Evolutionary conservation across 2,329 filamentous ascomycete genomes (phyloP), one percentile per base, ranked within the genome.

Genomic region (Penicillium sp.): DNA sequence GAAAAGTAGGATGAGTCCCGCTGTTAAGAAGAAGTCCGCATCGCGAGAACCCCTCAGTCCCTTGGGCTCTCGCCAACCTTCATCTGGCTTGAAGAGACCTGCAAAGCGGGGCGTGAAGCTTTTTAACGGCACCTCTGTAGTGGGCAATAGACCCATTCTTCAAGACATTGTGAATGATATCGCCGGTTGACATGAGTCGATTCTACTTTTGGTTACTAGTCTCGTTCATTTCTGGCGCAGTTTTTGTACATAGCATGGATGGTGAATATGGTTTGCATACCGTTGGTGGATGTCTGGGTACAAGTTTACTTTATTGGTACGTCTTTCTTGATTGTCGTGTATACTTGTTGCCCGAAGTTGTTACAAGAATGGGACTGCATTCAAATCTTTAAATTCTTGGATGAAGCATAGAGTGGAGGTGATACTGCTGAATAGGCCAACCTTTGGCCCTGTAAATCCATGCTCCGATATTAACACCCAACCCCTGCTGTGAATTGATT

Each of bases 141-240:
- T 92, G 67, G 88, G 86, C 61, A 87, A 85, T 38, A 87, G 88
- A 70, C 86, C 88, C 38, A 84, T 96, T 59, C 82, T 93, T 72
- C 86, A 86, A 73, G 90, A 94, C 81, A 88, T 97, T 66, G 82
- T 93, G 69, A 92, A 95, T 78, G 91, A 93, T 58, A 64, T 80
- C 67, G 63, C 73, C 62, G 76, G 73, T n/a, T 54, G n/a, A 28
- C 15, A 24, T 49, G 33, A 33, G n/a, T 37, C 19, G 37, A n/a
- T 13, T 44, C 5, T 33, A 24, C 19, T 30, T 56, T 44, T 22
- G 5, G 24, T 8, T n/a, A 33, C 19, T 13, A 22, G 33, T n/a
- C 22, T 35, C n/a, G 7, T 53, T 15, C 35, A 38, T n/a, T 38
- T 37, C 12, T 24, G 13, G 30, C 19, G n/a, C 22, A 1, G 5